Conservation (phyloP, 148 eudicot genomes). For the Nyssa sinensis region DNA sequence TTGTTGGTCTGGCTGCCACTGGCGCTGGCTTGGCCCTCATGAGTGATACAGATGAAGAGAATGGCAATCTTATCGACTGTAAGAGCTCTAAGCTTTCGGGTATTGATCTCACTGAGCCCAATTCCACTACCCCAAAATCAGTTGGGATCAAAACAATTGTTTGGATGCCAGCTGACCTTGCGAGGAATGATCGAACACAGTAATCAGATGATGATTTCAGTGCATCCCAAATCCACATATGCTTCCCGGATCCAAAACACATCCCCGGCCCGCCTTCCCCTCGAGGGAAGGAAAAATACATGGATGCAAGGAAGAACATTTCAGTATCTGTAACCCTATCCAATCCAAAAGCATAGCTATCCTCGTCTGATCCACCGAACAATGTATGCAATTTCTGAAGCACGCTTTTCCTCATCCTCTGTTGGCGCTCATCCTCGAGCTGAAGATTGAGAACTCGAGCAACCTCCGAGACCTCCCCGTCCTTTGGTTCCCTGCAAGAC, state of each 20-base stretch:
- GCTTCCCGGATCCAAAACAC: conserved; percentile 61
- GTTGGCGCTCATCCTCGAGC: conserved; percentile 72
- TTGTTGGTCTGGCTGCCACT: conserved; percentile 23
- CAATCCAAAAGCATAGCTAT: conserved; percentile 65
- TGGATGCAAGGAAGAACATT: conserved; percentile 79
- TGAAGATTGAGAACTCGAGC: conserved; percentile 39
- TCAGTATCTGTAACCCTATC: conserved; percentile 87
- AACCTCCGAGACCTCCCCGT: conserved; percentile 59
- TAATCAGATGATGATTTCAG: conserved; percentile 51
- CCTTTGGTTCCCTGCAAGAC: conserved; percentile 82
- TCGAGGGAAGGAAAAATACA: conserved; percentile 76
- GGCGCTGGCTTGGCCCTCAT: conserved; percentile 32
- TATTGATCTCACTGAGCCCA: conserved; percentile 69
- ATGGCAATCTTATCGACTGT: conserved; percentile 45
- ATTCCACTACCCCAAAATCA: conserved; percentile 78
- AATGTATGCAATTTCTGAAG: conserved; percentile 68
- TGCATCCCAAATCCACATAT: conserved; percentile 59
- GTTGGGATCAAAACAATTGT: conserved; percentile 83
- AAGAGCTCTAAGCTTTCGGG: conserved; percentile 50
- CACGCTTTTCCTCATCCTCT: conserved; percentile 76
- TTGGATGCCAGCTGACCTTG: conserved; percentile 71
- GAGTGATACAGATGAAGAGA: conserved; percentile 30
- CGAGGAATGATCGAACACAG: conserved; percentile 70
- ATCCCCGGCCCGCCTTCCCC: conserved; percentile 75
- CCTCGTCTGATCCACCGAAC: conserved; percentile 83